A percentile compares a stretch with the other conserved stretches of the same genome.
Conservation (phyloP, 2,329 filamentous ascomycete genomes). For the Phialophora tarda region DNA sequence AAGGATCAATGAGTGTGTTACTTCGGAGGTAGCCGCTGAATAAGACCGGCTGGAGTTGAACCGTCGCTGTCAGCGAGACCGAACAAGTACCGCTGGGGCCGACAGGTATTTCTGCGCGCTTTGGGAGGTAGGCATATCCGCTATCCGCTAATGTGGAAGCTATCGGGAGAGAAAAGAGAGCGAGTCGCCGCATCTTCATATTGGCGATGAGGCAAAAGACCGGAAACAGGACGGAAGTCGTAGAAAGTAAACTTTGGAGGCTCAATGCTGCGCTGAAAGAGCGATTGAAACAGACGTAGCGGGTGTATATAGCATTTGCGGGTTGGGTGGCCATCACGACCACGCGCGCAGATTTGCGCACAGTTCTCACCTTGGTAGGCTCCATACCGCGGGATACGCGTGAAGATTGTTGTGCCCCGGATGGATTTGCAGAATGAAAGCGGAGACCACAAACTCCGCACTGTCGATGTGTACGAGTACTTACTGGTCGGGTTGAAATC, state of each 20-base stretch:
- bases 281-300: background rate
- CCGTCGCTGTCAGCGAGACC: constrained; percentile 4
- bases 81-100: constrained; percentile 12
- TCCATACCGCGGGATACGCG: background rate
- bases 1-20: constrained; percentile 12
- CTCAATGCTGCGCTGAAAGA: background rate
- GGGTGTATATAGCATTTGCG: constrained; percentile 5
- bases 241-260: background rate
- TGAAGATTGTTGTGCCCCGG: background rate
- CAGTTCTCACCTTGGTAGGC: background rate
- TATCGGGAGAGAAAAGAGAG: background rate
- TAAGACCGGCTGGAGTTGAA: constrained; percentile 15
- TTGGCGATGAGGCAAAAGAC: background rate
- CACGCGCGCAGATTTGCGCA: background rate
- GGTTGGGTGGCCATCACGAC: background rate
- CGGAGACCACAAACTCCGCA: background rate
- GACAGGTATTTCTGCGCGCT: constrained; percentile 7
- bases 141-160: background rate
- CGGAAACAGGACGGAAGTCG: background rate
- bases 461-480: no score
- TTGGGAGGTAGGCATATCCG: constrained; percentile 2
- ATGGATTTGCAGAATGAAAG: background rate
- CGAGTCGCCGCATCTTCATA: background rate
- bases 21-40: constrained; percentile 4
- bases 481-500: no score